A percentile compares a stretch with the other conserved stretches of the same genome.
Conservation (phyloP, 345 rosid genomes). For the Eucalyptus virginea region DNA sequence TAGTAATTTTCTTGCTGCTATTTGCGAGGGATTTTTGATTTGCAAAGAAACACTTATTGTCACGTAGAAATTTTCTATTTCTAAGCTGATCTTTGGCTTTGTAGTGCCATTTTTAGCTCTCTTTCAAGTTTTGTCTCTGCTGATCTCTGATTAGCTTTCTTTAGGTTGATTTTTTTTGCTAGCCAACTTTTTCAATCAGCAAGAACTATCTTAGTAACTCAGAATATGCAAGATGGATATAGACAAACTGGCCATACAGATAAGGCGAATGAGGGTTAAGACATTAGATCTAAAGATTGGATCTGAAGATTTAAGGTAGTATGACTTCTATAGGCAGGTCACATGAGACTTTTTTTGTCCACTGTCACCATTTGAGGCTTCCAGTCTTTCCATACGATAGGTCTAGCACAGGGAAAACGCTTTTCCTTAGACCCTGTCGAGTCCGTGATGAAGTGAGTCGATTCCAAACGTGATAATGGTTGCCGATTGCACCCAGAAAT, state of each 20-base stretch:
- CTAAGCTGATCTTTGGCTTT: background rate
- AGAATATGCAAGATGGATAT: background rate
- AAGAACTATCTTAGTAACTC: background rate
- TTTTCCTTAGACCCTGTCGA: background rate
- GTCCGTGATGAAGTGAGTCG: background rate
- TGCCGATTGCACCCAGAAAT: background rate
- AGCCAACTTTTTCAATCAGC: background rate
- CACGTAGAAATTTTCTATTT: background rate
- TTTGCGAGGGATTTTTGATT: background rate
- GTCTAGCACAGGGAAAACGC: background rate
- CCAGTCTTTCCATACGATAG: background rate
- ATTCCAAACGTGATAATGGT: background rate
- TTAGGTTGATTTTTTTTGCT: background rate
- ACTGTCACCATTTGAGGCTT: background rate
- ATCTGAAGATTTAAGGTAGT: background rate
- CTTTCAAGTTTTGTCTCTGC: background rate
- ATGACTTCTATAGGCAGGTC: background rate
- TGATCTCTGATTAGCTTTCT: background rate
- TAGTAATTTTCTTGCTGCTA: background rate
- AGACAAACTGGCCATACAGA: background rate
- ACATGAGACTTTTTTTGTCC: background rate
- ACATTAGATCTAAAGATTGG: background rate
- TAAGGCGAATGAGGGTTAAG: background rate
- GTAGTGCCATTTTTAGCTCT: background rate
- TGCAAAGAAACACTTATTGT: background rate